Conservation (phyloP, 129 eudicot genomes). For the Chrysanthemum lavandulifolium region DNA sequence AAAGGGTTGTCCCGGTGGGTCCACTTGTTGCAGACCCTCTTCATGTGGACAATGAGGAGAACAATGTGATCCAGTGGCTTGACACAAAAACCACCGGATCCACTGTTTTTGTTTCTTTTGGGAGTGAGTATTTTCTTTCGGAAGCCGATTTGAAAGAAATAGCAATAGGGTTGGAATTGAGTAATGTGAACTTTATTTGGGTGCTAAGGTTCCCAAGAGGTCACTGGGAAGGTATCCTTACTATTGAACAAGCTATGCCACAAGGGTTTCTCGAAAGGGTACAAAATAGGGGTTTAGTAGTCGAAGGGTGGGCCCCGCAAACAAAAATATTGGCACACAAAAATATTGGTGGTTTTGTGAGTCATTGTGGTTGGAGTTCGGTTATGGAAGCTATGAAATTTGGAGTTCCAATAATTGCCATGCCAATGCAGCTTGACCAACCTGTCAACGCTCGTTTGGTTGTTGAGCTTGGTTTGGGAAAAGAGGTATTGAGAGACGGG, state of each 20-base stretch:
- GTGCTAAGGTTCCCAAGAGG: conserved; percentile 24
- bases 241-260: conserved; percentile 13
- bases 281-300: conserved; percentile 14
- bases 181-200: conserved; percentile 28
- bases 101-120: conserved; percentile 23
- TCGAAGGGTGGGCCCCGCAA: conserved; percentile 30
- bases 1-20: not conserved
- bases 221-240: not conserved
- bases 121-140: conserved; percentile 24
- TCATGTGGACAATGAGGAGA: not conserved
- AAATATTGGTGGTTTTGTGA: conserved; percentile 23
- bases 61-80: conserved; percentile 17
- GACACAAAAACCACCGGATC: conserved; percentile 12
- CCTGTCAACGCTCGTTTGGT: conserved; percentile 22
- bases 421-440: conserved; percentile 31
- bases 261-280: conserved; percentile 30
- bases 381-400: conserved; percentile 23
- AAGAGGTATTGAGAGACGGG: conserved; percentile 24
- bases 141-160: conserved; percentile 16
- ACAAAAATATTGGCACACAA: conserved; percentile 9
- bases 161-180: conserved; percentile 23
- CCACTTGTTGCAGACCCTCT: not conserved
- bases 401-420: conserved; percentile 31
- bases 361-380: conserved; percentile 34
- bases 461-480: conserved; percentile 21